Evolutionary conservation across 2,329 filamentous ascomycete species (phyloP).

Genomic region (Dothideomycetidae sp.): DNA sequence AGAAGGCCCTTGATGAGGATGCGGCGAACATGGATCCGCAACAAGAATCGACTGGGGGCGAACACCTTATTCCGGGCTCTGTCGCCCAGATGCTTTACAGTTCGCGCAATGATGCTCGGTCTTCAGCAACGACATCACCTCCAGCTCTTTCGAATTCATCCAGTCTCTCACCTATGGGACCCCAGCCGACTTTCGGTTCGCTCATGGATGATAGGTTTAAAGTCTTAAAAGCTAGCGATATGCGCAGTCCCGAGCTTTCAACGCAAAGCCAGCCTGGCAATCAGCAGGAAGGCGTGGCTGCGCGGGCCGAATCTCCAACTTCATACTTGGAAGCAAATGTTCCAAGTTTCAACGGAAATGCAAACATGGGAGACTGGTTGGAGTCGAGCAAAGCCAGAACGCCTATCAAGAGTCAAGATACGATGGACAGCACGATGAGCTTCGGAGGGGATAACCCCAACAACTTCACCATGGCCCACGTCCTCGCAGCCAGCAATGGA

Average conservation of each 20-base stretch:
- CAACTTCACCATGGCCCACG: constrained; percentile 4
- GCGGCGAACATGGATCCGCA: constrained; percentile 1
- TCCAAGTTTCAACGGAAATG: neutral
- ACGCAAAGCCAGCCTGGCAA: neutral
- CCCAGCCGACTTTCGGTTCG: constrained; percentile 2
- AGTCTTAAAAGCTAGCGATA: neutral
- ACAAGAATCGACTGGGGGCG: neutral
- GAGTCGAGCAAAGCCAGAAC: neutral
- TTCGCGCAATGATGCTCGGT: constrained; percentile 1
- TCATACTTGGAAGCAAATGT: neutral
- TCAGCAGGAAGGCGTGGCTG: neutral
- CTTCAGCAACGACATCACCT: constrained; percentile 1
- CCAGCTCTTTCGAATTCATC: no score
- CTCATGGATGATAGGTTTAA: constrained; percentile 1
- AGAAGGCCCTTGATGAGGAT: constrained; percentile 34
- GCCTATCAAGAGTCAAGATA: no score
- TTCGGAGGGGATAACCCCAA: constrained; percentile 8
- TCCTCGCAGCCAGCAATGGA: neutral
- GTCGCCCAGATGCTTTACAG: constrained; percentile 21
- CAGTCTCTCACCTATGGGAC: no score
- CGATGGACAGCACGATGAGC: neutral
- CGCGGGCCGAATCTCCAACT: no score
- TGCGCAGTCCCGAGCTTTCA: constrained; percentile 4
- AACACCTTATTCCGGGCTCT: neutral
- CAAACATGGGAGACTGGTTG: neutral